Base-by-base conservation (phyloP, 257 asterid genomes). In the Solanum virginianum region DNA sequence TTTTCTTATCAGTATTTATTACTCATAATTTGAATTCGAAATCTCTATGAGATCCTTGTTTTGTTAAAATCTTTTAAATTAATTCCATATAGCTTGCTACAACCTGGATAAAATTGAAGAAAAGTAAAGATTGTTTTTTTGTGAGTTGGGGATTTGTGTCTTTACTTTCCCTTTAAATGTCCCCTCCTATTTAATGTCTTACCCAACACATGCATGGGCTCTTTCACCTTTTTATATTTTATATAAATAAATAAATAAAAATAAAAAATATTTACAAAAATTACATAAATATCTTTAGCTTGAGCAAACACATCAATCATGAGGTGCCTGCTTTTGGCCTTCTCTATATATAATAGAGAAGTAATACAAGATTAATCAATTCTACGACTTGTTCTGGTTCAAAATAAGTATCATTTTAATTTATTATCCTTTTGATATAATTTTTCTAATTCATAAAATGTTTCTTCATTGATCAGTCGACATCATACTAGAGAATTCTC, bases 121-220 rank as follows among this genome's bases (percentile, higher is more conserved):
- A 66, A 77, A 77, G 63, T 26, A 49, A 77, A 16, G 47, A 8
- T 9, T 22, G 41, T 29, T 17, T 32, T 36, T 62, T 60, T 85
- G 65, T 47, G 53, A 13, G 59, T 82, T 22, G 63, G 86, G 85
- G 62, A 66, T 69, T 65, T 43, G 77, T 55, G 85, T 15, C 88
- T 65, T 43, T 77, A 79, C 85, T 82, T 84, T 39, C 84, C 41
- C 80, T 81, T 81, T 43, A 26, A 29, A 57, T 47, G 85, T 86
- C 85, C 47, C 84, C 80, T 51, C 41, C 26, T 70, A 56, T 16
- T 53, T 55, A 87, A 84, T 71, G 69, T 69, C 83, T 41, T 79
- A 29, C n/a, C 80, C 81, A 75, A 75, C 63, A 83, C 45, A 77
- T 82, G 43, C 62, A 75, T 82, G 63, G 68, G 74, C 72, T 15